phyloP scores from a whole-genome alignment of 495 filamentous ascomycete genomes.

The Paragyromitra xinjiangensis region DNA sequence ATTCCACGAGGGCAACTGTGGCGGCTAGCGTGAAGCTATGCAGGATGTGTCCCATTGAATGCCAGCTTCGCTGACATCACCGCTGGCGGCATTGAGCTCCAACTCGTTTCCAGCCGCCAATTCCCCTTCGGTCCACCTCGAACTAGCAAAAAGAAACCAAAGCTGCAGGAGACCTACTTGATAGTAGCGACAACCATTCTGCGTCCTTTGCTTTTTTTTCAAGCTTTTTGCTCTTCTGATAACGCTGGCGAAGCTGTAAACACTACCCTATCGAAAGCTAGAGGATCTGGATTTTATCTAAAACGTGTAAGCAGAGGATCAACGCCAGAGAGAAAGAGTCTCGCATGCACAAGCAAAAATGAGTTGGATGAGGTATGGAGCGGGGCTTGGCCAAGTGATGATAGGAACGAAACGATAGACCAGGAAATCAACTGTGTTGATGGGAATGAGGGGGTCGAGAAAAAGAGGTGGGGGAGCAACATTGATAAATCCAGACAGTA shows the following conservation, averaged over 20 bases:
- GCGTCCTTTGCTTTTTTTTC: slow-evolving; percentile 35
- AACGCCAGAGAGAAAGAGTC: neutral
- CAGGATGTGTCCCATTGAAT: slow-evolving; percentile 22
- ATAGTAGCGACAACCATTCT: slow-evolving; percentile 86
- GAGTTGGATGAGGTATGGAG: slow-evolving; percentile 22
- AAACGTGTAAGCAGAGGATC: slow-evolving; percentile 36
- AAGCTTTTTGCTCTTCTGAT: slow-evolving; percentile 24
- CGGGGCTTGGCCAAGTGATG: neutral
- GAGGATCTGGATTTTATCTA: slow-evolving; percentile 39
- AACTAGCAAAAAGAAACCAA: slow-evolving; percentile 30
- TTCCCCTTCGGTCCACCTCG: neutral
- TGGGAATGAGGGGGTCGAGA: neutral
- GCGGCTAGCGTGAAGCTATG: neutral
- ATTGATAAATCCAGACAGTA: slow-evolving; percentile 28
- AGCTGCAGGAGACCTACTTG: slow-evolving; percentile 68
- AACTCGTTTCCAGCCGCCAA: slow-evolving; percentile 3
- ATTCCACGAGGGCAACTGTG: neutral
- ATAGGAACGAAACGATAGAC: slow-evolving; percentile 7
- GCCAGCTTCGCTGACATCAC: slow-evolving; percentile 12
- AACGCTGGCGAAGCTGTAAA: slow-evolving; percentile 22
- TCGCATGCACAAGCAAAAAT: slow-evolving; percentile 10
- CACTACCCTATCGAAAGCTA: slow-evolving; percentile 21
- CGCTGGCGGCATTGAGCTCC: slow-evolving; percentile 20
- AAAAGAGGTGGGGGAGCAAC: slow-evolving; percentile 5
- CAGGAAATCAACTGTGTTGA: neutral